Evolutionary conservation across 148 eudicot species (phyloP).

Genomic region (Chenopodium berlandieri): DNA sequence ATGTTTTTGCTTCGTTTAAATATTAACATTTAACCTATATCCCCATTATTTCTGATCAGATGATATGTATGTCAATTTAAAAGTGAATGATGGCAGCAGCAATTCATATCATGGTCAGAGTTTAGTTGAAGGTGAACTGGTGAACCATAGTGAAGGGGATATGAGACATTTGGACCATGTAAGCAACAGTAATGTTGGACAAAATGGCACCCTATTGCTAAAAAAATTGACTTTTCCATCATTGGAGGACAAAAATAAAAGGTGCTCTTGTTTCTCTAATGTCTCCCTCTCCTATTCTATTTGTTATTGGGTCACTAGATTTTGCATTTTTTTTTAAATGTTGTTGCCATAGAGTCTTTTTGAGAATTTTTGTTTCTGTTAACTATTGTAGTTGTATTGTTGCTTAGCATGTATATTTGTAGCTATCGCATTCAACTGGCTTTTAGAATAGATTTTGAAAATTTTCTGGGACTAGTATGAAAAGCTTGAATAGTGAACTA

Average conservation of each 20-base stretch:
- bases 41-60: constrained; percentile 33
- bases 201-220: constrained; percentile 29
- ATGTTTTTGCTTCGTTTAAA: background rate
- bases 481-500: background rate
- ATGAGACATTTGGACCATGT: constrained; percentile 14
- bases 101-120: constrained; percentile 22
- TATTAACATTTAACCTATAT: background rate
- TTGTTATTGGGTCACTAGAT: background rate
- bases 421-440: background rate
- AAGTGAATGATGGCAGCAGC: constrained; percentile 19
- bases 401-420: background rate
- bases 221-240: constrained; percentile 7
- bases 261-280: constrained; percentile 10
- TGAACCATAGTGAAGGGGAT: constrained; percentile 20
- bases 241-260: constrained; percentile 6
- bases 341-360: background rate
- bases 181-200: constrained; percentile 22
- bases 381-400: background rate
- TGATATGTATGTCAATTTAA: constrained; percentile 24
- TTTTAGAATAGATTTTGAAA: background rate
- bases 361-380: background rate
- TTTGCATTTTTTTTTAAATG: background rate
- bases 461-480: background rate
- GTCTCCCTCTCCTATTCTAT: background rate
- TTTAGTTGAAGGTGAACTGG: constrained; percentile 25